Conservation (phyloP, 1,284 basidiomycete genomes). For the Thecaphora frezii region DNA sequence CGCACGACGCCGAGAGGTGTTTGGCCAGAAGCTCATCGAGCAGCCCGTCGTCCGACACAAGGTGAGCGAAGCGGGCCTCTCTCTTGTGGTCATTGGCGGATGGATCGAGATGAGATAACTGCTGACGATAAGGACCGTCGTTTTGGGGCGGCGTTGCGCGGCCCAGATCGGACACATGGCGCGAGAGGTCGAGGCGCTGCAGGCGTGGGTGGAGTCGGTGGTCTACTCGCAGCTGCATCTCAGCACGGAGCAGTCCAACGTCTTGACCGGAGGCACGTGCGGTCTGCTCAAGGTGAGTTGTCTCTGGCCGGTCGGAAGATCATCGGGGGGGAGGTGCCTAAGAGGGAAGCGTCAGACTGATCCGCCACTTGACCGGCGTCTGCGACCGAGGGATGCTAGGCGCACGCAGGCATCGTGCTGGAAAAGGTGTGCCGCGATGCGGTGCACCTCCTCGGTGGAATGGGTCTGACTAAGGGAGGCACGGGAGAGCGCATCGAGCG, state of each 20-base stretch:
- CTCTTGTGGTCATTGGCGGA: no score
- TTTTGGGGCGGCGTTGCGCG: no score
- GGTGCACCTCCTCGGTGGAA: conserved; percentile 42
- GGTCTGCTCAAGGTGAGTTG: conserved; percentile 33
- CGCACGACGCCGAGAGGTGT: conserved; percentile 36
- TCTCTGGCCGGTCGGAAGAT: neutral
- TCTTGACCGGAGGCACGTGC: conserved; percentile 41
- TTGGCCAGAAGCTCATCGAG: conserved; percentile 46
- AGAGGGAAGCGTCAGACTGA: no score
- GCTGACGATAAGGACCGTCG: no score
- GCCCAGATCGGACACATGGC: conserved; percentile 42
- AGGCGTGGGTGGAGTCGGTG: conserved; percentile 41
- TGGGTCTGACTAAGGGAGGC: conserved; percentile 46
- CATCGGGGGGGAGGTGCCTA: no score
- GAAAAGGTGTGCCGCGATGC: conserved; percentile 40
- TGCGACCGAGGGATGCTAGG: neutral
- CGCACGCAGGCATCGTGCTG: conserved; percentile 48
- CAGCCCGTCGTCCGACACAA: conserved; percentile 52
- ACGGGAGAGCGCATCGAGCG: conserved; percentile 48
- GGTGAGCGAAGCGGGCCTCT: no score
- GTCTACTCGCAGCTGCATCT: conserved; percentile 42
- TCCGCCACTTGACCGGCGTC: no score
- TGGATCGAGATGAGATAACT: no score
- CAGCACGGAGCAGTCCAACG: conserved; percentile 29
- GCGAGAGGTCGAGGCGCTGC: conserved; percentile 47